These are phyloP conservation scores for Aureobasidium sp. DNA, from an alignment of 2,329 filamentous ascomycete species.

Conservation along the genomic window DNA sequence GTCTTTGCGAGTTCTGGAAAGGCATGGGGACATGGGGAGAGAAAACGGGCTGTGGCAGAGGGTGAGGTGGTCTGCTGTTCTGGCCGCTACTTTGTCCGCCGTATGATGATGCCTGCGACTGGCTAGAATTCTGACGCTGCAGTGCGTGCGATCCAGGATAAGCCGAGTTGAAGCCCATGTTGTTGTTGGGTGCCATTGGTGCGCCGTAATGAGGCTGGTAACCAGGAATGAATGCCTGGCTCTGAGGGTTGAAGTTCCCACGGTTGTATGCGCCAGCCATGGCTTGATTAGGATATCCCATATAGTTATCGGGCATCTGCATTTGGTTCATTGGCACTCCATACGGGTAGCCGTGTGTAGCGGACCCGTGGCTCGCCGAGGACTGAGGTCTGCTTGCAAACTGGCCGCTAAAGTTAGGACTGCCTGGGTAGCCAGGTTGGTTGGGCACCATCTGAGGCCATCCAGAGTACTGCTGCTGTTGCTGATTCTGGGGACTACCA, in stretches of 20 bases:
- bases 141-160: conserved; percentile 16
- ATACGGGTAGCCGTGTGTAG: conserved; percentile 53
- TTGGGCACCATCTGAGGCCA: conserved; percentile 19
- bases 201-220: conserved; percentile 23
- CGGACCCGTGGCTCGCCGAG: conserved; percentile 17
- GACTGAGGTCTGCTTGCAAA: conserved; percentile 4
- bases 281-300: conserved; percentile 61
- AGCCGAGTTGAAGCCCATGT: neutral
- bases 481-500: neutral
- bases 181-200: neutral
- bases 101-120: conserved; percentile 23
- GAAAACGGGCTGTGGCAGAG: conserved; percentile 30
- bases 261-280: conserved; percentile 78
- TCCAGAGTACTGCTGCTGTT: conserved; percentile 23
- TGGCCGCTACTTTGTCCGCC: conserved; percentile 14
- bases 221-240: conserved; percentile 77
- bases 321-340: conserved; percentile 32
- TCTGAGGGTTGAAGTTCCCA: conserved; percentile 88
- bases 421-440: conserved; percentile 16
- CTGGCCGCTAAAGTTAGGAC: neutral
- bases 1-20: conserved; percentile 1
- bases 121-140: conserved; percentile 25
- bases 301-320: conserved; percentile 8
- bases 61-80: conserved; percentile 24
- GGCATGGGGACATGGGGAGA: conserved; percentile 26